Percentiles rank a stretch among this genome's conserved stretches.
These are phyloP conservation scores for Beauveria sp. DNA, from an alignment of 2,329 filamentous ascomycete genomes.

Conservation along the genomic window DNA sequence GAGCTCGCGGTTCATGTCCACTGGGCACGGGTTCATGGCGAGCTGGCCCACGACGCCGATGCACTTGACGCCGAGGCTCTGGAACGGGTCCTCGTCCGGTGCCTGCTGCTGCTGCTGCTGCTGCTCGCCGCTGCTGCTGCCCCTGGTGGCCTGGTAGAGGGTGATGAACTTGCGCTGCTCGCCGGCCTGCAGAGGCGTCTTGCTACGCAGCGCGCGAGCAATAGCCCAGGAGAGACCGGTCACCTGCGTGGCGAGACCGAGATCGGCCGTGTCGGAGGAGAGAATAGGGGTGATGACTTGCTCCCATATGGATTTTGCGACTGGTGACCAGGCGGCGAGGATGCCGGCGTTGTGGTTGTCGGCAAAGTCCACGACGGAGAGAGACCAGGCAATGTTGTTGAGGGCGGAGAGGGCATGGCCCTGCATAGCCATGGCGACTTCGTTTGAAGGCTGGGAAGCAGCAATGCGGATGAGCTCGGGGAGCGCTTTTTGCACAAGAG, in stretches of 20 bases:
- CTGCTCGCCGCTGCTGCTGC: slow-evolving; percentile 15
- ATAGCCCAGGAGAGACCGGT: slow-evolving; percentile 61
- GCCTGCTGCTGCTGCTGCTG: slow-evolving; percentile 16
- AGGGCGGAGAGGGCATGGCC: slow-evolving; percentile 50
- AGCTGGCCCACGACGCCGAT: slow-evolving; percentile 59
- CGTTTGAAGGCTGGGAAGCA: slow-evolving; percentile 31
- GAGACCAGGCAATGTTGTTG: slow-evolving; percentile 62
- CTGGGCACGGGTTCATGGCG: slow-evolving; percentile 46
- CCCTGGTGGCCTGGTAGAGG: slow-evolving; percentile 53
- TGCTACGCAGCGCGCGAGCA: slow-evolving; percentile 42
- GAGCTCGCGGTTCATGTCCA: slow-evolving; percentile 52
- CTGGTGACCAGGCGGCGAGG: slow-evolving; percentile 45
- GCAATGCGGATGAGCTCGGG: slow-evolving; percentile 41
- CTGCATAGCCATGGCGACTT: slow-evolving; percentile 39
- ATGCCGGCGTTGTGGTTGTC: slow-evolving; percentile 45
- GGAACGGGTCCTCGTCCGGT: slow-evolving; percentile 46
- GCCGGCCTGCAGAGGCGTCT: slow-evolving; percentile 39
- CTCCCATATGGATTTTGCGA: slow-evolving; percentile 50
- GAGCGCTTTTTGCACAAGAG: slow-evolving; percentile 27
- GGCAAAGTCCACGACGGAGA: slow-evolving; percentile 53
- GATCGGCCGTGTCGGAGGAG: slow-evolving; percentile 52
- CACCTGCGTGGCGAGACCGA: slow-evolving; percentile 53
- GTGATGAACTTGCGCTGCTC: slow-evolving; percentile 59
- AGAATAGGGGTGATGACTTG: slow-evolving; percentile 50
- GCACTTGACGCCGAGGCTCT: slow-evolving; percentile 57